phyloP scores from a whole-genome alignment of 306 rosid genomes.

The Prunus armeniaca region DNA sequence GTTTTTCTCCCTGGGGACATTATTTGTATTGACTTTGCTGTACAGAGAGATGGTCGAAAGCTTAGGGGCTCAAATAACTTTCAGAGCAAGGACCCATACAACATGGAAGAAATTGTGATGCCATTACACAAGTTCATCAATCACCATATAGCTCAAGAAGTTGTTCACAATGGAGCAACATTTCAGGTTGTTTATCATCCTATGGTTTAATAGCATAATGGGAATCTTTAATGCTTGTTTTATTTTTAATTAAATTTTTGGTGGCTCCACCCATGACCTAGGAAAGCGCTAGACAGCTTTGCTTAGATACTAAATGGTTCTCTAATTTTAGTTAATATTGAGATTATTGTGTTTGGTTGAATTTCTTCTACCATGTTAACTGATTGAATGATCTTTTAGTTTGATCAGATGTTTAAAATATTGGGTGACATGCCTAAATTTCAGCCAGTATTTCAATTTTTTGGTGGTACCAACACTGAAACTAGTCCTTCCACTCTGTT shows the following conservation, averaged over 20 bases:
- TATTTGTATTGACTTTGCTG: slow-evolving; percentile 16
- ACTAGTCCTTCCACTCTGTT: neutral
- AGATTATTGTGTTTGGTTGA: neutral
- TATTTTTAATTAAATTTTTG: neutral
- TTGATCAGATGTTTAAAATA: neutral
- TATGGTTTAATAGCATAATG: slow-evolving; percentile 5
- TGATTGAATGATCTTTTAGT: neutral
- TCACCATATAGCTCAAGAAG: slow-evolving; percentile 64
- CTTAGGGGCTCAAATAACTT: slow-evolving; percentile 27
- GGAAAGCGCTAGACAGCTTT: neutral
- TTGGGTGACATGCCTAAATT: neutral
- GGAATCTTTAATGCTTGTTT: slow-evolving; percentile 16
- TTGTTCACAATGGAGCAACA: slow-evolving; percentile 92
- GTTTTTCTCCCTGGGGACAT: slow-evolving; percentile 12
- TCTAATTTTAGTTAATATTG: neutral
- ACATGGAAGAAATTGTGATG: slow-evolving; percentile 75
- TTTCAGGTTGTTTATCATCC: slow-evolving; percentile 70
- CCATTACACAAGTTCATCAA: slow-evolving; percentile 76
- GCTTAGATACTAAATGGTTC: neutral
- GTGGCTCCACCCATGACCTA: neutral
- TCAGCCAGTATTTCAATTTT: neutral
- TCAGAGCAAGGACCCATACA: slow-evolving; percentile 49
- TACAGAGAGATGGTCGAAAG: slow-evolving; percentile 66
- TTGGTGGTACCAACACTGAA: neutral
- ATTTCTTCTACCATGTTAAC: neutral